These are phyloP conservation scores for Coemansia sp. DNA, from an alignment of 192 early-diverging fungal genomes.

Conservation along the genomic window DNA sequence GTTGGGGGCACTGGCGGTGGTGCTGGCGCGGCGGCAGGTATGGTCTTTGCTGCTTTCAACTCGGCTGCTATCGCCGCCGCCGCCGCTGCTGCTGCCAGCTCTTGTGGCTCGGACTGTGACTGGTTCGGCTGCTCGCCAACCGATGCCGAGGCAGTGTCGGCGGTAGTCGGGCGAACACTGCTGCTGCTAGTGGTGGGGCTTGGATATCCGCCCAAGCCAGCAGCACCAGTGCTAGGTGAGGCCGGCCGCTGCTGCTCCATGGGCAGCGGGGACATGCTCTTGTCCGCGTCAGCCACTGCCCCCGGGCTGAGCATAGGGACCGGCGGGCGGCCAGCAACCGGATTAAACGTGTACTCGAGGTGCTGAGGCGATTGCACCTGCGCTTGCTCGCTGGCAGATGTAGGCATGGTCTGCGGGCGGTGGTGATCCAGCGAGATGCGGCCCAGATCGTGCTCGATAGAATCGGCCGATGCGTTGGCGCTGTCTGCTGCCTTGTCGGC, in stretches of 20 bases:
- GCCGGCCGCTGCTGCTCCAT: background rate
- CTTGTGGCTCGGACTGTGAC: background rate
- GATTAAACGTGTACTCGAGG: conserved; percentile 37
- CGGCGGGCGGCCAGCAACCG: conserved; percentile 41
- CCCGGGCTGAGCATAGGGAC: conserved; percentile 22
- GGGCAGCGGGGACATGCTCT: background rate
- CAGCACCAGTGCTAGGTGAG: background rate
- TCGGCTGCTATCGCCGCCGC: background rate
- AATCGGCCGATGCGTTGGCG: conserved; percentile 4
- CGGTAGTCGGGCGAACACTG: background rate
- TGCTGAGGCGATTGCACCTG: background rate
- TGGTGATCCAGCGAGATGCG: conserved; percentile 3
- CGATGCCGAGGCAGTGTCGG: background rate
- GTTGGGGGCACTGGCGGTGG: background rate
- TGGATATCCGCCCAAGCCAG: background rate
- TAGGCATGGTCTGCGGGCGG: background rate
- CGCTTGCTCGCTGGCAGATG: background rate
- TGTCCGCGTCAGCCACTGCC: background rate
- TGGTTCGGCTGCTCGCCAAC: background rate
- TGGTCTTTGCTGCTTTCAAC: background rate
- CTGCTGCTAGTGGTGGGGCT: background rate
- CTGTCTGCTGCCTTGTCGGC: conserved; percentile 4
- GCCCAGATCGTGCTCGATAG: conserved; percentile 9
- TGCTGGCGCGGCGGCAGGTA: background rate
- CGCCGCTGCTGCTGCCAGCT: background rate